Conservation (phyloP, 768 basidiomycete species). For the Russula foetens region DNA sequence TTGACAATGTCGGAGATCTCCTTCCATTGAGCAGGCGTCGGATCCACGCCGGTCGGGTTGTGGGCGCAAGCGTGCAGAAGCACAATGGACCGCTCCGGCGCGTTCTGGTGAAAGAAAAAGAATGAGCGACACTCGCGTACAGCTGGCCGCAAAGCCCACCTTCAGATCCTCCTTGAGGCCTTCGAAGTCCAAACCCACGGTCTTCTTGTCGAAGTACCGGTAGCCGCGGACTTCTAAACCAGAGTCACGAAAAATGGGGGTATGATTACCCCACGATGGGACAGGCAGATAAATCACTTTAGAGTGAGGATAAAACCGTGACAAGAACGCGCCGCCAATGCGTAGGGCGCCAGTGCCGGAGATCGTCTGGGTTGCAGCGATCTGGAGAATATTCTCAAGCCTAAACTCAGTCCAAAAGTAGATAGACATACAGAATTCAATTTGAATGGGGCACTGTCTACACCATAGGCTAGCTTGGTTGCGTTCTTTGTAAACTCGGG, state of each 20-base stretch:
- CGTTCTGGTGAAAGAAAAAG: neutral
- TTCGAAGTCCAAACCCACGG: constrained; percentile 86
- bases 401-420: neutral
- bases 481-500: constrained; percentile 80
- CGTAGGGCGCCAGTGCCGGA: constrained; percentile 97
- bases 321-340: constrained; percentile 89
- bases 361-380: constrained; percentile 87
- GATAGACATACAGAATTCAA: constrained; percentile 52
- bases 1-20: constrained; percentile 82
- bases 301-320: constrained; percentile 78
- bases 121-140: neutral
- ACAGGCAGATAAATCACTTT: constrained; percentile 86
- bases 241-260: constrained; percentile 86
- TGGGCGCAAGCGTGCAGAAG: constrained; percentile 96
- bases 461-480: constrained; percentile 85
- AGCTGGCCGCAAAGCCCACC: constrained; percentile 37
- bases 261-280: constrained; percentile 98
- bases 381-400: constrained; percentile 33
- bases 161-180: constrained; percentile 83
- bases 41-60: constrained; percentile 98
- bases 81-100: constrained; percentile 71
- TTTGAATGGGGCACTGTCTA: constrained; percentile 62
- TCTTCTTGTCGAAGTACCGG: constrained; percentile 89
- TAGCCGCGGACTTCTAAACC: constrained; percentile 90
- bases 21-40: constrained; percentile 87